Evolutionary conservation across 805 yeast species (phyloP).

Genomic region (Yamadazyma olivae): DNA sequence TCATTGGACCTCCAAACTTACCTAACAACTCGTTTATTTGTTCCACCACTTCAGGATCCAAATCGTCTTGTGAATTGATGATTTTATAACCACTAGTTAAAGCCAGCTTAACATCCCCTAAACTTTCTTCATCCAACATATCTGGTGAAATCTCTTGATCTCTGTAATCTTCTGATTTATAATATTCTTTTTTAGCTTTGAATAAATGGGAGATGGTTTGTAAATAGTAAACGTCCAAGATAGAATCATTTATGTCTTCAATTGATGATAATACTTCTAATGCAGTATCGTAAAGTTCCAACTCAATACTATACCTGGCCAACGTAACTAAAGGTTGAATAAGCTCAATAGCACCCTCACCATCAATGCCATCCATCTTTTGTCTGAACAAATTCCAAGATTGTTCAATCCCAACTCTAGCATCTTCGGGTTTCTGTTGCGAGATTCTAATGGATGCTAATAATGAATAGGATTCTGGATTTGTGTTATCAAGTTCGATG

Average conservation of each 20-base stretch:
- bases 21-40: constrained; percentile 51
- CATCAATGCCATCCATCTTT: background rate
- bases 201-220: constrained; percentile 74
- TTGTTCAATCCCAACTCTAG: constrained; percentile 58
- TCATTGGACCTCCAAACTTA: constrained; percentile 60
- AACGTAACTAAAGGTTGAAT: constrained; percentile 73
- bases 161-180: constrained; percentile 42
- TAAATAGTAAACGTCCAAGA: constrained; percentile 76
- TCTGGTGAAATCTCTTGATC: constrained; percentile 20
- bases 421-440: constrained; percentile 75
- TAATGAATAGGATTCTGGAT: constrained; percentile 80
- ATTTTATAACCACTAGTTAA: constrained; percentile 46
- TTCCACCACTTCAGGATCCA: constrained; percentile 56
- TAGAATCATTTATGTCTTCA: constrained; percentile 80
- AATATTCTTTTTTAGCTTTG: constrained; percentile 25
- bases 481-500: constrained; percentile 52
- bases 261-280: constrained; percentile 60
- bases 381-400: constrained; percentile 69
- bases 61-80: constrained; percentile 30
- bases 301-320: constrained; percentile 73
- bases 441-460: constrained; percentile 87
- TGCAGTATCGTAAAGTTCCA: constrained; percentile 67
- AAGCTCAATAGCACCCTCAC: constrained; percentile 55
- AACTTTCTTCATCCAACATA: constrained; percentile 25
- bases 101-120: constrained; percentile 41